A percentile compares a stretch with the other conserved stretches of the same genome.
Evolutionary conservation across 495 filamentous ascomycete species (phyloP).

Genomic region (Delitschia confertaspora): DNA sequence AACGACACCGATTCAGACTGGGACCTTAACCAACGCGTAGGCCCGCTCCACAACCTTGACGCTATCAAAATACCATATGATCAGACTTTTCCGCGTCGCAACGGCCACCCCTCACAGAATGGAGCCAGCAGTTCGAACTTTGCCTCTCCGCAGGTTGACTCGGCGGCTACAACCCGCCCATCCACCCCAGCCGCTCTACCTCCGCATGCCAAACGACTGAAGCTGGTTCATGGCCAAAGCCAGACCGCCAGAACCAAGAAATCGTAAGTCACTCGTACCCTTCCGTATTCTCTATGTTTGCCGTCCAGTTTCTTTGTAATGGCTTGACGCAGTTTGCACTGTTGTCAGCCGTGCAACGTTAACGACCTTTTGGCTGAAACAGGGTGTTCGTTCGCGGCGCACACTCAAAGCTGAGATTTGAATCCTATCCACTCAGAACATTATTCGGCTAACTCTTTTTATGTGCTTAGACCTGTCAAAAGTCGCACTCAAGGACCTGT

Average conservation of each 20-base stretch:
- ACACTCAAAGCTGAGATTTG: conserved; percentile 1
- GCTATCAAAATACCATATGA: no score
- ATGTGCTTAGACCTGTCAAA: conserved; percentile 22
- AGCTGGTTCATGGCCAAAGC: conserved; percentile 16
- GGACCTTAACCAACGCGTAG: no score
- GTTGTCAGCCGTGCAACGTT: no score
- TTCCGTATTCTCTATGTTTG: no score
- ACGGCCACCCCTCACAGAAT: neutral
- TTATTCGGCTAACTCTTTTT: conserved; percentile 19
- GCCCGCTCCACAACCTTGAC: no score
- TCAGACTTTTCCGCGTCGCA: neutral
- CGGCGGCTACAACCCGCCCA: conserved; percentile 16
- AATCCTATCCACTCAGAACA: no score
- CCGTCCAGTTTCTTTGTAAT: no score
- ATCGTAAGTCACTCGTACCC: conserved; percentile 30
- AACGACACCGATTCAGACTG: no score
- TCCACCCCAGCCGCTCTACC: conserved; percentile 13
- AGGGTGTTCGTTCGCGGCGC: neutral
- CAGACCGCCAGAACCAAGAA: conserved; percentile 22
- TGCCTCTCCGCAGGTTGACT: conserved; percentile 12
- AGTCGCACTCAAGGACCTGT: conserved; percentile 26
- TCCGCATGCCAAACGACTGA: conserved; percentile 18
- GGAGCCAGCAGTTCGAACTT: no score
- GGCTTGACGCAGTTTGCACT: no score
- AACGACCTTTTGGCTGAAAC: no score